Percentiles rank a stretch among this genome's conserved stretches.
Conservation (phyloP, 2,329 filamentous ascomycete species). For the Rhexocercosporidium sp. region DNA sequence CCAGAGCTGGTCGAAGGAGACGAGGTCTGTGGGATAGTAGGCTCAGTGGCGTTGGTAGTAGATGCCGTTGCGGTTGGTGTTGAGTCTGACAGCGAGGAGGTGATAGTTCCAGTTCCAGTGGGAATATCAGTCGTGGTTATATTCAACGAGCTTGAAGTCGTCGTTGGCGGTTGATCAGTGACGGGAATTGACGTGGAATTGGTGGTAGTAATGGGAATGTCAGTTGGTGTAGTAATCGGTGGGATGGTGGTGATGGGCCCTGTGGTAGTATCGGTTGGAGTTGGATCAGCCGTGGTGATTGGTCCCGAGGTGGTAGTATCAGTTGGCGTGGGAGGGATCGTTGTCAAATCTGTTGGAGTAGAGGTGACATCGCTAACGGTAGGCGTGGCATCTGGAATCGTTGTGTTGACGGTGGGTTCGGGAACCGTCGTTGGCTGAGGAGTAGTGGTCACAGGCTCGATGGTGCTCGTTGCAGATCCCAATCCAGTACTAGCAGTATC, state of each 20-base stretch:
- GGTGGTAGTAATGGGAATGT: not conserved
- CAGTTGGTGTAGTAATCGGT: slow-evolving; percentile 1
- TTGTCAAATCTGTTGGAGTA: not conserved
- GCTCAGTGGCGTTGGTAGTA: slow-evolving; percentile 19
- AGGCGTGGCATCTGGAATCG: not conserved
- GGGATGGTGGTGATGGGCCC: not conserved
- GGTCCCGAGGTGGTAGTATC: not conserved
- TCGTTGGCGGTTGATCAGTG: not conserved
- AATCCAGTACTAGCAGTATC: not conserved
- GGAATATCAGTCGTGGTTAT: not conserved
- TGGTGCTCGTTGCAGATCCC: not conserved
- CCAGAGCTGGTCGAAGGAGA: slow-evolving; percentile 9
- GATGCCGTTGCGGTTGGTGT: slow-evolving; percentile 6
- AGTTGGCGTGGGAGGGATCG: not conserved
- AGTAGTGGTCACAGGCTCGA: not conserved
- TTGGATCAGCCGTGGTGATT: not conserved
- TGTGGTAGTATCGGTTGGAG: not conserved
- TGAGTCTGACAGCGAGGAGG: not conserved
- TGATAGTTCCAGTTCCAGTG: slow-evolving; percentile 1
- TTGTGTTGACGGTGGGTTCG: not conserved
- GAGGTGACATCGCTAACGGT: slow-evolving; percentile 1
- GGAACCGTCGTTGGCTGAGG: not conserved
- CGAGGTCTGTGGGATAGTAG: slow-evolving; percentile 13
- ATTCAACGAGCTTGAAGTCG: slow-evolving; percentile 3
- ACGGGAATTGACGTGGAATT: not conserved